phyloP scores from a whole-genome alignment of 1,284 basidiomycete species.

The Earliella scabrosa region DNA sequence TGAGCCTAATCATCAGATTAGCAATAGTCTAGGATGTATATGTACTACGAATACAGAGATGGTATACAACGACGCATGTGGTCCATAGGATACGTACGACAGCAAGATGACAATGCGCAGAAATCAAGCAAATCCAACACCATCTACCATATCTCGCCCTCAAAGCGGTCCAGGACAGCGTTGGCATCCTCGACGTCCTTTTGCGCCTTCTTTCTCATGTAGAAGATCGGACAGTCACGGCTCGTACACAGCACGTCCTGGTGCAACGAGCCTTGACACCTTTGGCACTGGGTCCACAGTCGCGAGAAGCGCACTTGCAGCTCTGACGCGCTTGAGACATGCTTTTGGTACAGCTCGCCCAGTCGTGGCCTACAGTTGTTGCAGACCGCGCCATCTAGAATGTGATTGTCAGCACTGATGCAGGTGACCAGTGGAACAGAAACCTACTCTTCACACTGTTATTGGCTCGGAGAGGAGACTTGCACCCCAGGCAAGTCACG shows the following conservation, averaged over 20 bases:
- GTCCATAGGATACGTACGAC: not conserved
- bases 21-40: too few species aligned
- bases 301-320: constrained; percentile 90
- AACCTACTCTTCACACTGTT: constrained; percentile 72
- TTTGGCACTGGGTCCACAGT: constrained; percentile 96
- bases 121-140: not conserved
- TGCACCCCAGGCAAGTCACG: constrained; percentile 91
- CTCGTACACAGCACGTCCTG: constrained; percentile 98
- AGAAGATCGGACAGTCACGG: constrained; percentile 98
- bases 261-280: constrained; percentile 95
- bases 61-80: not conserved
- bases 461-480: constrained; percentile 78
- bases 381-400: constrained; percentile 86
- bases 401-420: not conserved
- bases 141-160: constrained; percentile 60
- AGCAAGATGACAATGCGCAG: not conserved
- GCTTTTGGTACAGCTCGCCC: constrained; percentile 91
- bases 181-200: constrained; percentile 92
- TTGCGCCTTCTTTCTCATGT: constrained; percentile 95
- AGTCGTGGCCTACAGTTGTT: constrained; percentile 87
- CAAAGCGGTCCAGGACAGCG: constrained; percentile 81
- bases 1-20: too few species aligned
- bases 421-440: not conserved
- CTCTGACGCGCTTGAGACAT: constrained; percentile 72
- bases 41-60: not conserved